These are phyloP conservation scores for Guyanaporus albipodus DNA, from an alignment of 768 basidiomycete genomes.

Conservation along the genomic window DNA sequence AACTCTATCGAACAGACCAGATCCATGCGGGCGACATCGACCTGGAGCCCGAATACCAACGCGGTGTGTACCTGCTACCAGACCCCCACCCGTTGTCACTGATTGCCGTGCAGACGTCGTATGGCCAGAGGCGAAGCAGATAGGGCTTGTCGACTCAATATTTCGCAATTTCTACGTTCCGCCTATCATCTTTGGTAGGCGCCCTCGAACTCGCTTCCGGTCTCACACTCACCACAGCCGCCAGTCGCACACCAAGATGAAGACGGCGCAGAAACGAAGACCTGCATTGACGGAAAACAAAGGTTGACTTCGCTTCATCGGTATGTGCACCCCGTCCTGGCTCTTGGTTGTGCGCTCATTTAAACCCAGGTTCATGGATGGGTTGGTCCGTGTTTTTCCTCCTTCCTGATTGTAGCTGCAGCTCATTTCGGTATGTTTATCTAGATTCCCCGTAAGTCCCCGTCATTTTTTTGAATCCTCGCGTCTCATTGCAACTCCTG, in stretches of 20 bases:
- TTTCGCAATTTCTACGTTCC: conserved; percentile 80
- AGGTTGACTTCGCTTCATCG: conserved; percentile 68
- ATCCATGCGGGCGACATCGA: conserved; percentile 61
- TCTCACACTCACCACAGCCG: neutral
- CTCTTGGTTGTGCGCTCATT: neutral
- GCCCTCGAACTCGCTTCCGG: neutral
- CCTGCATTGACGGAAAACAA: conserved; percentile 81
- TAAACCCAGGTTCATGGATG: conserved; percentile 57
- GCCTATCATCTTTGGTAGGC: conserved; percentile 70
- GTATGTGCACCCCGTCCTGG: conserved; percentile 35
- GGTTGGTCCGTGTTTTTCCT: conserved; percentile 47
- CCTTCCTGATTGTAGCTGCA: neutral
- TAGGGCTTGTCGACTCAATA: conserved; percentile 71
- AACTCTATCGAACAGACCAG: conserved; percentile 46
- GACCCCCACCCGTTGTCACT: neutral
- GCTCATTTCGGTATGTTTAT: conserved; percentile 7
- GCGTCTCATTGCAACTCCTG: neutral
- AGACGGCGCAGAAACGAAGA: conserved; percentile 63
- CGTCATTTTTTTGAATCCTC: neutral
- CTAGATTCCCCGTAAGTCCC: conserved; percentile 54
- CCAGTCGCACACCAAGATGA: conserved; percentile 48
- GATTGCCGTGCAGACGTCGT: conserved; percentile 53
- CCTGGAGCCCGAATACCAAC: conserved; percentile 75
- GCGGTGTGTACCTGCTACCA: conserved; percentile 44
- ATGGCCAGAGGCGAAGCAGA: conserved; percentile 74